Evolutionary conservation across 495 filamentous ascomycete genomes (phyloP), one percentile per base, ranked within the genome.

Genomic region (Lophiotrema nucula): DNA sequence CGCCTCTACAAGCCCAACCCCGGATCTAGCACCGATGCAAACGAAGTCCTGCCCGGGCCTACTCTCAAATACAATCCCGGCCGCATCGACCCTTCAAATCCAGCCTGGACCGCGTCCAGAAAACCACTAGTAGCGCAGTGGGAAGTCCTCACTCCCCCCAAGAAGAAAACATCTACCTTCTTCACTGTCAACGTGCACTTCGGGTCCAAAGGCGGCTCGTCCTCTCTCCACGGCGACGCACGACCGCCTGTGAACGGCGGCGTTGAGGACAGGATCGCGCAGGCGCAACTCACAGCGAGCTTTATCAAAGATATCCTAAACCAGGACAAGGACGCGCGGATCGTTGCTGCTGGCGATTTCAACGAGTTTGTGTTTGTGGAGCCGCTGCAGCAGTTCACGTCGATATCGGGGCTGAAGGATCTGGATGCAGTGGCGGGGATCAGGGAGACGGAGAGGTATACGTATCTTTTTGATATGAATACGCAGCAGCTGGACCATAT

Each of bases 141-240:
- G 77, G 72, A 79, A 51, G 72, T 77, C 23, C 65, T 76, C 27
- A 73, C 72, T 16, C 72, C 67, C 1, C 66, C 68, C 44, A 43
- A 42, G 4, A 42, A 11, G n/a, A 45, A 35, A 1, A 21, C 31
- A 1, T 72, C 68, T 23, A 60, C 65, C 1, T 76, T 86, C 54
- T 87, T 80, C 62, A 81, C 83, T 21, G 73, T 86, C 27, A 84
- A 86, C 59, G 80, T 86, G 33, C 83, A 86, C 63, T 78, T 76
- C 43, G 65, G 67, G 0, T 74, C 69, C 48, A 86, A 85, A 67
- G 81, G 81, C 24, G 83, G 83, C 4, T 77, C 79, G 33, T 73
- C 76, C 2, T 73, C 73, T 16, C 62, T 85, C 8, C 73, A 86
- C 16, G 81, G 83, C 24, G 82, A 85, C 52, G 66, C 70, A 1